Percentiles rank a stretch among this genome's conserved stretches.
Evolutionary conservation across 768 basidiomycete genomes (phyloP).

Genomic region (Hydnum rufescens): DNA sequence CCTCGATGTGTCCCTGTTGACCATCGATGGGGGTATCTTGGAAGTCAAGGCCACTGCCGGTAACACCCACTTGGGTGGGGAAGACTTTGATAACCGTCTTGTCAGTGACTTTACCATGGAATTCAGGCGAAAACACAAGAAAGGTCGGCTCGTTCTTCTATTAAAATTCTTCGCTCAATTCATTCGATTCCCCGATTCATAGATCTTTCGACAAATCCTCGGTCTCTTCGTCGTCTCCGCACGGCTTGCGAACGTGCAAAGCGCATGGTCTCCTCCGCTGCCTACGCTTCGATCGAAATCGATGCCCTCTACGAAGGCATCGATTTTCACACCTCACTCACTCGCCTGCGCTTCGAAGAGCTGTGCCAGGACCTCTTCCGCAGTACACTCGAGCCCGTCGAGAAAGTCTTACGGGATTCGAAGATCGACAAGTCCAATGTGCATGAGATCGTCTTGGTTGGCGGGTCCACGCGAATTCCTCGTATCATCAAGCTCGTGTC

Average conservation of each 20-base stretch:
- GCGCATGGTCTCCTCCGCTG: slow-evolving; percentile 31
- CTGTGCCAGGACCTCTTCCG: slow-evolving; percentile 28
- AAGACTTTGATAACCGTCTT: slow-evolving; percentile 32
- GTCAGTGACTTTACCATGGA: slow-evolving; percentile 31
- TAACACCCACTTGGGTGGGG: slow-evolving; percentile 32
- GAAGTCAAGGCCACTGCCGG: slow-evolving; percentile 31
- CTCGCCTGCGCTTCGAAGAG: slow-evolving; percentile 30
- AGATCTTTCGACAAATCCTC: slow-evolving; percentile 26
- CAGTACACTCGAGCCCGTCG: slow-evolving; percentile 27
- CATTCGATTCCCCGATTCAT: neutral
- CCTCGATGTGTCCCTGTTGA: slow-evolving; percentile 31
- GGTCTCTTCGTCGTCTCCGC: slow-evolving; percentile 26
- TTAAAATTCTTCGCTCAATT: no score
- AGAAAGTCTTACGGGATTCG: slow-evolving; percentile 33
- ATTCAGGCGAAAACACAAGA: slow-evolving; percentile 35
- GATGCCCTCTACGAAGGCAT: slow-evolving; percentile 35
- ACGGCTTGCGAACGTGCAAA: slow-evolving; percentile 31
- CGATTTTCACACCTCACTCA: slow-evolving; percentile 35
- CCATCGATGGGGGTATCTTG: slow-evolving; percentile 32
- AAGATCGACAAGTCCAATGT: slow-evolving; percentile 31
- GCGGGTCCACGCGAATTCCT: slow-evolving; percentile 31
- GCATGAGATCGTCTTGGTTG: slow-evolving; percentile 30
- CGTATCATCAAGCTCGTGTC: slow-evolving; percentile 42
- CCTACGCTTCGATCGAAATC: slow-evolving; percentile 34
- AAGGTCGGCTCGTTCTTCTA: slow-evolving; percentile 12